Evolutionary conservation across 768 basidiomycete species (phyloP), one percentile per base, ranked within the genome.

Genomic region (Kwoniella pini): DNA sequence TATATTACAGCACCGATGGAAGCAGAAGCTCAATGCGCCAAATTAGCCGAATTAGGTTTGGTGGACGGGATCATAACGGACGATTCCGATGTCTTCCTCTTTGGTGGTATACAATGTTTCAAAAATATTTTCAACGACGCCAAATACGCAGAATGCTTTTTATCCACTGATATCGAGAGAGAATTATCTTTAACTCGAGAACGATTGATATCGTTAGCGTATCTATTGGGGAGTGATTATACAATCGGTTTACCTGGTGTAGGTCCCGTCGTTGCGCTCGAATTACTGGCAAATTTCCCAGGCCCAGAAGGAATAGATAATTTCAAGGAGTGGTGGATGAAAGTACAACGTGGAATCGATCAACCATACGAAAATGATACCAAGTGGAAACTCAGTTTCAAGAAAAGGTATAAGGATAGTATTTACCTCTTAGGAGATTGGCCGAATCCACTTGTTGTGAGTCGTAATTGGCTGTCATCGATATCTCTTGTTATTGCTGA

Each of bases 81-180:
- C 77, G 96, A 99, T 78, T 96, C 92, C 4, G 96, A 99, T 73
- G 93, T 98, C 49, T 99, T 99, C 80, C 86, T 99, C 49, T 99
- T 99, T 68, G 96, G 96, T 30, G 95, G 91, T 22, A 80, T 84
- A 66, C 87, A 92, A n/a, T 91, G 98, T 19, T 96, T 89, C 84
- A 96, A 95, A 80, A 98, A 99, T 77, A 95, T 99, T 89, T 99
- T 99, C 82, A 97, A 98, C 76, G 95, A 98, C 79, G 89, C 90
- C 48, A 97, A 98, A 82, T 97, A 93, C 3, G 96, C 97, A 55
- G 96, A 99, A 79, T 93, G 92, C 74, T 99, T 96, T 82, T 81
- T 96, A 33, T 80, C 86, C 1, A 79, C 85, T 4, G 96, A 99
- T 75, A 83, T 98, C 49, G 84, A 83, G 38, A 84, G 93, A 42